These are phyloP conservation scores for Cordyceps cateniannulata DNA, from an alignment of 2,329 filamentous ascomycete species.

Conservation along the genomic window DNA sequence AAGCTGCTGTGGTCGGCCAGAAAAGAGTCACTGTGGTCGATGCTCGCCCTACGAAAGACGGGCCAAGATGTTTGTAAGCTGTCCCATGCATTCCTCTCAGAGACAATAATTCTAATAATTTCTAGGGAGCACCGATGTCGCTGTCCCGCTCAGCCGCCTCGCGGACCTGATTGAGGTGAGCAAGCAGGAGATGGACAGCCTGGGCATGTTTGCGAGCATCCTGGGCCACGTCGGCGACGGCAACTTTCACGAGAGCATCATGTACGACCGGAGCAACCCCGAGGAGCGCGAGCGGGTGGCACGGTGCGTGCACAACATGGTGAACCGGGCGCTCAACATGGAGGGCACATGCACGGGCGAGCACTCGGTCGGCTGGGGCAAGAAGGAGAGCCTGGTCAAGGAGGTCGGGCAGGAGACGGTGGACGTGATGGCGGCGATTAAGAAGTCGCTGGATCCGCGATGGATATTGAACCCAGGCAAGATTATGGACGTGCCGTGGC, in stretches of 20 bases:
- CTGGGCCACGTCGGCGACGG: slow-evolving; percentile 89
- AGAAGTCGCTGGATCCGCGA: slow-evolving; percentile 72
- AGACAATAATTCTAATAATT: not conserved
- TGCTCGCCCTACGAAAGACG: slow-evolving; percentile 61
- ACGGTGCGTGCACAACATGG: slow-evolving; percentile 81
- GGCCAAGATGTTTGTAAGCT: slow-evolving; percentile 53
- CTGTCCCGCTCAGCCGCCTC: slow-evolving; percentile 69
- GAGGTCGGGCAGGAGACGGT: slow-evolving; percentile 78
- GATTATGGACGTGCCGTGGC: slow-evolving; percentile 66
- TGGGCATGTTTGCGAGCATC: slow-evolving; percentile 81
- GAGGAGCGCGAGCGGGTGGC: slow-evolving; percentile 71
- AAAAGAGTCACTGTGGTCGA: slow-evolving; percentile 80
- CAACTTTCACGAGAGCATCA: slow-evolving; percentile 90
- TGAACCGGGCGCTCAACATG: slow-evolving; percentile 85
- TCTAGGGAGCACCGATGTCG: slow-evolving; percentile 72
- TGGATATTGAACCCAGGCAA: slow-evolving; percentile 93
- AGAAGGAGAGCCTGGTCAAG: slow-evolving; percentile 71
- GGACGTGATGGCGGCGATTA: slow-evolving; percentile 78
- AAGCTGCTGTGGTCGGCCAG: slow-evolving; percentile 72
- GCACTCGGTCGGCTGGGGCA: slow-evolving; percentile 79
- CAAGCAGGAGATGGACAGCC: slow-evolving; percentile 80
- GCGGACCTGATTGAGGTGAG: slow-evolving; percentile 74
- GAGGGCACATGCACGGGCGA: slow-evolving; percentile 89
- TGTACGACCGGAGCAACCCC: slow-evolving; percentile 68
- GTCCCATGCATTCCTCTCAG: not conserved